Evolutionary conservation across 192 early-diverging fungal species (phyloP).

Genomic region (Tieghemiomyces parasiticus): DNA sequence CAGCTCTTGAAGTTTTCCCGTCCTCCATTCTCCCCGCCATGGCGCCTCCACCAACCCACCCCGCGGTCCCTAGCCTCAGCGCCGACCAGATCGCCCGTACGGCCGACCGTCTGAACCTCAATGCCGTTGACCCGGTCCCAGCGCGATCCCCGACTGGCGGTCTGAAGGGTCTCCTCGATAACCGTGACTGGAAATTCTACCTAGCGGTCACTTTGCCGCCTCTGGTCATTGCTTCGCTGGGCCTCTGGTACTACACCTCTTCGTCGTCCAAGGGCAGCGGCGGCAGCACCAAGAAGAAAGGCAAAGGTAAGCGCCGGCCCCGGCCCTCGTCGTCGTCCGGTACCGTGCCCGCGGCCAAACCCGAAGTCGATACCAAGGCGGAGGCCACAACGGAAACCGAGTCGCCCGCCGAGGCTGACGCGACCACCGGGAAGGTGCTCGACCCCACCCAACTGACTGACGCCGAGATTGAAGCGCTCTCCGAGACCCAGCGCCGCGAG

Average conservation of each 20-base stretch:
- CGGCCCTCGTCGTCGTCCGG: too few relatives aligned
- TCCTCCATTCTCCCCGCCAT: neutral
- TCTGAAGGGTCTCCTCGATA: neutral
- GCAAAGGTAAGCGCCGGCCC: slow-evolving; percentile 26
- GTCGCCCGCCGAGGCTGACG: slow-evolving; percentile 19
- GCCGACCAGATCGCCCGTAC: too few relatives aligned
- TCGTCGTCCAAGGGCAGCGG: slow-evolving; percentile 12
- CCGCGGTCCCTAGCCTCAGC: neutral
- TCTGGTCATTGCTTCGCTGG: slow-evolving; percentile 37
- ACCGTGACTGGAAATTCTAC: slow-evolving; percentile 46
- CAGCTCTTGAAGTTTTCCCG: too few relatives aligned
- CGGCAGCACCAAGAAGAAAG: slow-evolving; percentile 14
- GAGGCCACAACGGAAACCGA: slow-evolving; percentile 22
- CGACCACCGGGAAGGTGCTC: neutral
- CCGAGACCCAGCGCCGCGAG: slow-evolving; percentile 28
- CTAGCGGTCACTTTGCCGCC: slow-evolving; percentile 43
- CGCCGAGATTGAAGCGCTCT: slow-evolving; percentile 30
- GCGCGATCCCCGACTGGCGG: neutral
- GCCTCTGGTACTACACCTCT: slow-evolving; percentile 46
- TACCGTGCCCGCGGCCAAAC: slow-evolving; percentile 13
- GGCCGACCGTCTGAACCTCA: neutral
- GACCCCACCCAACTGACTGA: slow-evolving; percentile 12
- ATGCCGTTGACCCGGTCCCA: neutral
- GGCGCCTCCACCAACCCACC: neutral
- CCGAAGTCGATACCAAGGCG: slow-evolving; percentile 20